Conservation (phyloP, 495 filamentous ascomycete genomes). For the Podospora pseudoanserina region DNA sequence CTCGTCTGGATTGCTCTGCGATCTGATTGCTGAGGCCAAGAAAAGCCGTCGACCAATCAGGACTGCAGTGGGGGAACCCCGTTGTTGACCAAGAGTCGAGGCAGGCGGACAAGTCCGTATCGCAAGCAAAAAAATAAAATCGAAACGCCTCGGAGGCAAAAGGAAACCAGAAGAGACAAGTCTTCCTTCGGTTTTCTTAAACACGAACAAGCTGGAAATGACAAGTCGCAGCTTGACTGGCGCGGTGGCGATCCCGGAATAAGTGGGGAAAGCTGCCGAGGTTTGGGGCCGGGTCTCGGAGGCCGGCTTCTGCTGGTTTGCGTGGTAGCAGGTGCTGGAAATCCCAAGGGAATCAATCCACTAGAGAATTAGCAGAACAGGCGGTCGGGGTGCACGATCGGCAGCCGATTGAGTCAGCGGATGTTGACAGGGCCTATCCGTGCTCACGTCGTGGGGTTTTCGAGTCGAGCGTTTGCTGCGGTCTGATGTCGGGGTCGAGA, state of each 20-base stretch:
- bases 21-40: constrained; percentile 7
- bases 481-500: constrained; percentile 7
- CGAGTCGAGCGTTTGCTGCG: constrained; percentile 7
- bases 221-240: constrained; percentile 7
- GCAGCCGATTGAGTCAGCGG: constrained; percentile 18
- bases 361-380: background rate
- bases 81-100: background rate
- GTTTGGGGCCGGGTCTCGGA: constrained; percentile 4
- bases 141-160: background rate
- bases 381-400: constrained; percentile 12
- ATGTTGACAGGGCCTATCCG: constrained; percentile 9
- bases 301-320: background rate
- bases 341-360: constrained; percentile 14
- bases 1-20: constrained; percentile 17
- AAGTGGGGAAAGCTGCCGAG: constrained; percentile 14
- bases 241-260: constrained; percentile 21
- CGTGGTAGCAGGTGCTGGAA: constrained; percentile 2
- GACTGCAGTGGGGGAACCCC: constrained; percentile 13
- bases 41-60: constrained; percentile 12
- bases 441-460: constrained; percentile 8
- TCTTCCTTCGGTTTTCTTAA: background rate
- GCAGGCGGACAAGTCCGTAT: constrained; percentile 27
- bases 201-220: constrained; percentile 10
- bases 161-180: background rate
- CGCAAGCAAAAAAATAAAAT: constrained; percentile 17